Percentiles rank a stretch among this genome's conserved stretches.
phyloP scores from a whole-genome alignment of 208 protist species.

The Leishmania aethiopica region DNA sequence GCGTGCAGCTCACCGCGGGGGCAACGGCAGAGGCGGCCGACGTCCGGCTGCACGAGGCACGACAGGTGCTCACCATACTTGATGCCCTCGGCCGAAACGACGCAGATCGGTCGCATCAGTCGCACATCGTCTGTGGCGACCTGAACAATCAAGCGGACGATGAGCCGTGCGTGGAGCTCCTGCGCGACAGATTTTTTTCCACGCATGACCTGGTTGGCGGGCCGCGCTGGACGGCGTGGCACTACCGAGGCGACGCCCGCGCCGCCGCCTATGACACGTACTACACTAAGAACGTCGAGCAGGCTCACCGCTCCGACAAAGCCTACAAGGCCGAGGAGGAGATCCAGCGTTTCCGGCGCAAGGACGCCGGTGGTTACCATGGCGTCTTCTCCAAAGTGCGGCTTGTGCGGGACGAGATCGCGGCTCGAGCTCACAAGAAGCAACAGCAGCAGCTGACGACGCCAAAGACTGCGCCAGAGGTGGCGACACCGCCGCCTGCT shows the following conservation, averaged over 20 bases:
- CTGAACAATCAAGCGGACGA: slow-evolving; percentile 78
- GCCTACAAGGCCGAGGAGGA: slow-evolving; percentile 46
- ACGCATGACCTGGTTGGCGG: slow-evolving; percentile 85
- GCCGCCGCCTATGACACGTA: slow-evolving; percentile 40
- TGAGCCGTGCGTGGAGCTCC: slow-evolving; percentile 73
- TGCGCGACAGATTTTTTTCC: slow-evolving; percentile 74
- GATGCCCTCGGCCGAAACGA: slow-evolving; percentile 64
- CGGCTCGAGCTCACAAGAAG: neutral
- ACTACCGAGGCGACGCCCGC: slow-evolving; percentile 43
- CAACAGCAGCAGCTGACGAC: neutral
- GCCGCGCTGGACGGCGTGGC: slow-evolving; percentile 83
- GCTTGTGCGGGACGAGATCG: slow-evolving; percentile 34
- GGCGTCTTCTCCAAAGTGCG: slow-evolving; percentile 35
- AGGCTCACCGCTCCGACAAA: slow-evolving; percentile 37
- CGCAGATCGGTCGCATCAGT: slow-evolving; percentile 66
- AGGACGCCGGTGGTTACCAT: slow-evolving; percentile 25
- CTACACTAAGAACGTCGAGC: slow-evolving; percentile 41
- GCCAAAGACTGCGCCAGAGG: neutral
- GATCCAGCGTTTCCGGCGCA: slow-evolving; percentile 34
- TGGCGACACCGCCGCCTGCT: neutral
- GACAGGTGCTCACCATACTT: slow-evolving; percentile 67
- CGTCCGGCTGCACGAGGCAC: slow-evolving; percentile 60
- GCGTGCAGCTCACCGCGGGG: slow-evolving; percentile 80
- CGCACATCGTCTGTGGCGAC: slow-evolving; percentile 71
- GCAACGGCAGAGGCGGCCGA: slow-evolving; percentile 48